Base-by-base conservation (phyloP, 164 flowering plant species). In the Paratinospora sagittata region DNA sequence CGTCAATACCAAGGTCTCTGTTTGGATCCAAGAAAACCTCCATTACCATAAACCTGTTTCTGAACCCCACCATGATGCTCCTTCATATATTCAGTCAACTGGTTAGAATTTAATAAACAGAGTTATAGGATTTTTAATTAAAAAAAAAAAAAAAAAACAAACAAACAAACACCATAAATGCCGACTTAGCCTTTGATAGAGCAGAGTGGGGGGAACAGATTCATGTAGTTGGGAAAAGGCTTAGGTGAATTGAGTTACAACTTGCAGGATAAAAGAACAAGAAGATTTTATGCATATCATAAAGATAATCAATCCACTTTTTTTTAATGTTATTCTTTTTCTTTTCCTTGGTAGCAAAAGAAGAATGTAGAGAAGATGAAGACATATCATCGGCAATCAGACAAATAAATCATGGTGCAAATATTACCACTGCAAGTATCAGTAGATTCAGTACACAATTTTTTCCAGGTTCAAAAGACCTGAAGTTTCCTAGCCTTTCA, bases 1-100 rank as follows among this genome's bases (percentile, higher is more conserved):
- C 94, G n/a, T 82, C 89, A 26, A 24, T 76, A 2, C 23, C 58
- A 45, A 78, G 68, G 27, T 85, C 92, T 75, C 81, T 83, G 72
- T 80, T 86, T 6, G 93, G 91, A 75, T 92, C 92, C 82, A 90
- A 67, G 70, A 85, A 86, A 21, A 90, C 86, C 76, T 92, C 98
- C 90, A 95, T 77, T 27, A 95, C 90, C 93, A 92, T 58, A 78
- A 89, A 95, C 73, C 98, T 81, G 67, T 95, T 95, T 76, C 85
- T 89, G 60, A 92, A 92, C 7, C 85, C 90, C 72, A 91, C 94
- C 94, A 94, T 92, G 73, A 74, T 74, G 52, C 43, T 62, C 74
- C 72, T 66, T 39, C 66, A 41, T 71, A n/a, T 63, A 61, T 10
- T n/a, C 7, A 34, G 26, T 23, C 33, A 67, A 13, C 58, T 52